Base-by-base conservation (phyloP, 1,284 basidiomycete species). In the Pterulicium gracile region DNA sequence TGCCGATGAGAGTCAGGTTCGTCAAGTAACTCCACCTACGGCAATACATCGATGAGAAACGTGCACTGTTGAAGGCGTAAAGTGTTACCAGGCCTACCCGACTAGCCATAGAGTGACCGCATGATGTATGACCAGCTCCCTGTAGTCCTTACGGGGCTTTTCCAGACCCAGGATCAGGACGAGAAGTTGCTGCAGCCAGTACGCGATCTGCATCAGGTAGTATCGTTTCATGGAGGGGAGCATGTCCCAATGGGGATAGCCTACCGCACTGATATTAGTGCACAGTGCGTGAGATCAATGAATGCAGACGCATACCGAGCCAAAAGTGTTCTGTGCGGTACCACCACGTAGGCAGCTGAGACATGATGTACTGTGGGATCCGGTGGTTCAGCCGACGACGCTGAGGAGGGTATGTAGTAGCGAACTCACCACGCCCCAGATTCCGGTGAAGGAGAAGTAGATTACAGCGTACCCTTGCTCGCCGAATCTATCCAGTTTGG, bases 81-180 rank as follows among this genome's bases (percentile, higher is more conserved):
- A 32, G 46, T 41, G 20, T 47, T 56, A 35, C 13, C 23, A 4
- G 3, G 59, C 70, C 44, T 61, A 87, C 81, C 85, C 86, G 44
- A 98, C 79, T 20, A 98, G 74, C 93, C 94, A 99, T 19, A 98
- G 73, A 0, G 96, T 98, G 44, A 98, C 92, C 42, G 93, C 57
- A 61, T 99, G 96, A 64, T 95, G 81, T 2, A 70, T 79, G 13
- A 96, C 77, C 10, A 97, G 79, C 63, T 97, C 94, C 24, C 66
- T 61, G 60, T 88, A 93, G 63, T 98, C 94, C 62, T 92, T 94
- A 47, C 94, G 77, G 0, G 94, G 94, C 60, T 95, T 96, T 63
- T 98, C 94, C 14, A 98, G 75, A 32, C 81, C 71, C 12, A 95
- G 72, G 1, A 88, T 68, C 27, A 98, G 75, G 12, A 98, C 84